Evolutionary conservation across 208 protist species (phyloP).

Genomic region (Blastocrithidia nonstop): DNA sequence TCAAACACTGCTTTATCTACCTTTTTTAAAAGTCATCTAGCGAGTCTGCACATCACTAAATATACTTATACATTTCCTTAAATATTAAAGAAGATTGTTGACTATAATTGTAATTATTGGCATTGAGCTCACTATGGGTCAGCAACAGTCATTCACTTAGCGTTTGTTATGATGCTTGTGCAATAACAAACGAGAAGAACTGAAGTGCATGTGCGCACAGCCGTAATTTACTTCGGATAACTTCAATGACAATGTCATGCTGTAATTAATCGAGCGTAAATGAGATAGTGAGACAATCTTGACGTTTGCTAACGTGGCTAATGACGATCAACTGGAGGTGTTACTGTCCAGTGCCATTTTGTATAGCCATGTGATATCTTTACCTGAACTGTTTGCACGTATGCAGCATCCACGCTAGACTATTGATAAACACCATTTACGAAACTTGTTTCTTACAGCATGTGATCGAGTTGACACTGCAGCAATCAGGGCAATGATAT

Average conservation of each 20-base stretch:
- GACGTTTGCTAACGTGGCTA: conserved; percentile 31
- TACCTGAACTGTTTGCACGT: conserved; percentile 24
- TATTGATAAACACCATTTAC: conserved; percentile 37
- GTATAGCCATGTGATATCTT: conserved; percentile 25
- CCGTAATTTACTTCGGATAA: conserved; percentile 19
- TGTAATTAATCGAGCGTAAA: conserved; percentile 32
- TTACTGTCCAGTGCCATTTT: conserved; percentile 42
- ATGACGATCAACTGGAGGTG: conserved; percentile 51
- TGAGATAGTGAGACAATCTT: conserved; percentile 30
- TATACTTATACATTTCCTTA: neutral
- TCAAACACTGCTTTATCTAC: no score
- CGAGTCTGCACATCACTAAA: no score
- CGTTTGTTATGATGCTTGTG: conserved; percentile 38
- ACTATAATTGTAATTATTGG: neutral
- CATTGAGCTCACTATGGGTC: conserved; percentile 13
- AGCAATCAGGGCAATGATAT: conserved; percentile 39
- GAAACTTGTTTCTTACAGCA: conserved; percentile 42
- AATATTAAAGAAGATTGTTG: no score
- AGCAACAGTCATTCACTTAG: conserved; percentile 22
- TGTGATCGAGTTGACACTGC: conserved; percentile 49
- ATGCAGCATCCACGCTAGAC: conserved; percentile 30
- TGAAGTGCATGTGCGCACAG: conserved; percentile 17
- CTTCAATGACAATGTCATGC: conserved; percentile 31
- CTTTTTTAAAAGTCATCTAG: no score
- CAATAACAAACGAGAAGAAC: conserved; percentile 24